Conservation (phyloP, 371 early-diverging fungal genomes). For the Mucor irregularis region DNA sequence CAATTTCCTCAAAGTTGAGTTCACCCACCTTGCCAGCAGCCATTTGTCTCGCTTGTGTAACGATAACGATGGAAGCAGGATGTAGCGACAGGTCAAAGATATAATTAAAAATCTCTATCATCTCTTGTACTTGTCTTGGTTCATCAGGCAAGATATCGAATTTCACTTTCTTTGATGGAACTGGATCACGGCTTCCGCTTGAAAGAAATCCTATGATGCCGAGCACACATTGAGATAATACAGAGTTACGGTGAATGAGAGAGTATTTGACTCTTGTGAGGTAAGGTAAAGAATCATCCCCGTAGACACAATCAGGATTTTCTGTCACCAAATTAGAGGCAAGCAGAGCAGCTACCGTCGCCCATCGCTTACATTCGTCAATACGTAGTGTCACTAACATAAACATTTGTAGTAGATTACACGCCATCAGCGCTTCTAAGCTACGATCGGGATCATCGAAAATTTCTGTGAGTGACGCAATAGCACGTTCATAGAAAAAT, state of each 20-base stretch:
- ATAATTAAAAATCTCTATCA: constrained; percentile 1
- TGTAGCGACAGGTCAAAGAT: neutral
- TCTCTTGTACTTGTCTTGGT: neutral
- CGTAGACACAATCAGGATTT: neutral
- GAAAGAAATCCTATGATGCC: constrained; percentile 1
- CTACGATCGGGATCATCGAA: constrained; percentile 17
- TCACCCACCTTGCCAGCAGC: constrained; percentile 5
- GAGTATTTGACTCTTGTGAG: constrained; percentile 1
- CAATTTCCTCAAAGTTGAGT: constrained; percentile 15
- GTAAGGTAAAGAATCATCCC: neutral
- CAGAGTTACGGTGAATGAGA: constrained; percentile 7
- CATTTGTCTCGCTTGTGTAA: neutral
- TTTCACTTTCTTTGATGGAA: neutral
- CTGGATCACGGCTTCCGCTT: neutral
- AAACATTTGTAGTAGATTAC: constrained; percentile 11
- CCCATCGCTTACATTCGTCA: constrained; percentile 8
- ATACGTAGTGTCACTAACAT: constrained; percentile 4
- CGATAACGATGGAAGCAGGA: neutral
- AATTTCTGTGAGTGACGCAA: constrained; percentile 8
- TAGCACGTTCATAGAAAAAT: constrained; percentile 9
- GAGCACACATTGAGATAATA: neutral
- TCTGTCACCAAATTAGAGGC: neutral
- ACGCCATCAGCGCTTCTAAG: constrained; percentile 11
- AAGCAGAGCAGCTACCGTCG: neutral
- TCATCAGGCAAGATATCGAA: constrained; percentile 22